phyloP scores from a whole-genome alignment of 441 rosid species.

The Theobroma grandiflorum region DNA sequence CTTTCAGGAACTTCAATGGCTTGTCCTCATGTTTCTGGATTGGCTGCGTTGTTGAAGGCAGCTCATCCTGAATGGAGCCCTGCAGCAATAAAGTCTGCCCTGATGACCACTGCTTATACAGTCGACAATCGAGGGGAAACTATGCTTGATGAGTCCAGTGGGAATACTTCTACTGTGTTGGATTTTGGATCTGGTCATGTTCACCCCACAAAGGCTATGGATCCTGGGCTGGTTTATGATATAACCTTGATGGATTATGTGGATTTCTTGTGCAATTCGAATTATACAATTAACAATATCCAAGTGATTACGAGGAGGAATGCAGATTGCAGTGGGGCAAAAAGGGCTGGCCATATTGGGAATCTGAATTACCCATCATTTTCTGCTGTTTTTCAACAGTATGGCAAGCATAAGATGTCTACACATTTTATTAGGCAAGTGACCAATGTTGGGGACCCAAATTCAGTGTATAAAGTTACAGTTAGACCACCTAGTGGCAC shows the following conservation, averaged over 20 bases:
- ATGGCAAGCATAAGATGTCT: slow-evolving; percentile 64
- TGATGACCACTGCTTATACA: slow-evolving; percentile 74
- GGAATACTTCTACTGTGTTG: slow-evolving; percentile 62
- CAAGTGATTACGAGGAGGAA: slow-evolving; percentile 53
- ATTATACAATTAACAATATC: slow-evolving; percentile 60
- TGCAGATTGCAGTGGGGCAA: slow-evolving; percentile 68
- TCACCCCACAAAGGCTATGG: slow-evolving; percentile 75
- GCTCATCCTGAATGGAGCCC: slow-evolving; percentile 84
- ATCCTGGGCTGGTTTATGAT: slow-evolving; percentile 71
- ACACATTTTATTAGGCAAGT: slow-evolving; percentile 69
- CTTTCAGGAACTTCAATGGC: slow-evolving; percentile 83
- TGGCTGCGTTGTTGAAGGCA: slow-evolving; percentile 69
- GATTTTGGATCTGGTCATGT: slow-evolving; percentile 83
- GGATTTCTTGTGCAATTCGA: slow-evolving; percentile 74
- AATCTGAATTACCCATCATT: slow-evolving; percentile 72
- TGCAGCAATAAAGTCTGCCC: slow-evolving; percentile 69
- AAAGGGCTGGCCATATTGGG: slow-evolving; percentile 67
- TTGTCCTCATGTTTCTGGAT: slow-evolving; percentile 77
- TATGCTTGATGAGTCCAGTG: slow-evolving; percentile 67
- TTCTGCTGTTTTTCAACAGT: slow-evolving; percentile 61
- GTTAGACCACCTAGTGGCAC: slow-evolving; percentile 56
- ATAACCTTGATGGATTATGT: slow-evolving; percentile 57
- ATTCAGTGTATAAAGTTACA: slow-evolving; percentile 53
- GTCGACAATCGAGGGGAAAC: slow-evolving; percentile 59
- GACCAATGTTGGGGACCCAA: slow-evolving; percentile 67